phyloP scores from a whole-genome alignment of 1,139 yeast genomes.

The Zygoascus hellenicus region DNA sequence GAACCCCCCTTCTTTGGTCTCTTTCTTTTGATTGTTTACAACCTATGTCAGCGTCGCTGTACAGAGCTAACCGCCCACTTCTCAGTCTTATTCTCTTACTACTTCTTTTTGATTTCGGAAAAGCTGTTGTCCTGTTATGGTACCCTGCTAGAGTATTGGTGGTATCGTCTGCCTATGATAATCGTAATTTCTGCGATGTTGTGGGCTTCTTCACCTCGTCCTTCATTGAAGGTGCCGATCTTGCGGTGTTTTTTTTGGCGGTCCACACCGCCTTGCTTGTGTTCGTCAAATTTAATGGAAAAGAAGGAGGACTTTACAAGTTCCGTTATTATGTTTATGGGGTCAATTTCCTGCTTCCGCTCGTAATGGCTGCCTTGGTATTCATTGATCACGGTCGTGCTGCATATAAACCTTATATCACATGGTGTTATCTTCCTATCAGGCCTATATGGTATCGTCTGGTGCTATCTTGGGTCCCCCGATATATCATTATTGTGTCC shows the following conservation, averaged over 20 bases:
- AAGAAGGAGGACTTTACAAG: conserved; percentile 72
- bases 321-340: conserved; percentile 56
- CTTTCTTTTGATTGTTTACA: too few species aligned
- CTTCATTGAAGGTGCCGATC: conserved; percentile 81
- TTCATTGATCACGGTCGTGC: conserved; percentile 43
- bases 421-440: conserved; percentile 80
- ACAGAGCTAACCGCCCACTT: background rate
- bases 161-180: conserved; percentile 46
- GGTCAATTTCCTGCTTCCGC: conserved; percentile 55
- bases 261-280: conserved; percentile 73
- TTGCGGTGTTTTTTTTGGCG: conserved; percentile 79
- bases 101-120: conserved; percentile 64
- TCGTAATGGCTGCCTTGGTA: conserved; percentile 66
- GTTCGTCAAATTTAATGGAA: conserved; percentile 42
- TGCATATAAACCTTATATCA: conserved; percentile 41
- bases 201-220: conserved; percentile 83
- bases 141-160: conserved; percentile 62
- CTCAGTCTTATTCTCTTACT: conserved; percentile 52
- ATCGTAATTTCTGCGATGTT: conserved; percentile 56
- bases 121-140: conserved; percentile 62
- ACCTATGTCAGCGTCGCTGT: too few species aligned
- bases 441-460: conserved; percentile 69
- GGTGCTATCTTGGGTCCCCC: conserved; percentile 76
- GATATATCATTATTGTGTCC: conserved; percentile 59
- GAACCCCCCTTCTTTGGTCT: background rate